Percentiles rank a stretch among this genome's conserved stretches.
phyloP scores from a whole-genome alignment of 306 rosid species.

The Pterocarpus santalinus region DNA sequence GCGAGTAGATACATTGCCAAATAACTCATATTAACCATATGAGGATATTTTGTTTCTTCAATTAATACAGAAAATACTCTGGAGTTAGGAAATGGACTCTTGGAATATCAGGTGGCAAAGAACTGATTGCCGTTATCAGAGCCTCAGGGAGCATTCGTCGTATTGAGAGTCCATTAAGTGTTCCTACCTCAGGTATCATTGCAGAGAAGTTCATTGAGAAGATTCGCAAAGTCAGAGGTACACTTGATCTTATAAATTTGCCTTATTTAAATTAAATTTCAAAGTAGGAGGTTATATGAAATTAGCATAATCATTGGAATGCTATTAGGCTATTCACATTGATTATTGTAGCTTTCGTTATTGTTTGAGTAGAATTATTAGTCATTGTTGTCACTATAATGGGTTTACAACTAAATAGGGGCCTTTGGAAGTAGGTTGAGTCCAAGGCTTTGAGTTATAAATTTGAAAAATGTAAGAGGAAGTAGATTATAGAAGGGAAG shows the following conservation, averaged over 20 bases:
- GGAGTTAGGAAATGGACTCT: conserved; percentile 81
- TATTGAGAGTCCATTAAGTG: conserved; percentile 63
- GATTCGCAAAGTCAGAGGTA: conserved; percentile 90
- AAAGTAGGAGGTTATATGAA: conserved; percentile 12
- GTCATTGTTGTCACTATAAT: conserved; percentile 23
- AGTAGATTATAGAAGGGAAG: conserved; percentile 38
- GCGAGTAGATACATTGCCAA: background rate
- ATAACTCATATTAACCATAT: conserved; percentile 21
- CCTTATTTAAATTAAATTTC: conserved; percentile 28
- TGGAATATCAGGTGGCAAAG: conserved; percentile 85
- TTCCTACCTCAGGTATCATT: conserved; percentile 70
- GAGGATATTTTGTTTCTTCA: conserved; percentile 27
- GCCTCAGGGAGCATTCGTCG: conserved; percentile 94
- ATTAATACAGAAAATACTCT: conserved; percentile 75
- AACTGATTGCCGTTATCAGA: conserved; percentile 87
- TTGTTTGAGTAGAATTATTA: conserved; percentile 12
- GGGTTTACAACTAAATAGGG: background rate
- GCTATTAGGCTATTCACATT: conserved; percentile 8
- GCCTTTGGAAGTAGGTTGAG: background rate
- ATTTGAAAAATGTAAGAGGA: conserved; percentile 9
- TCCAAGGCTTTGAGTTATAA: conserved; percentile 12
- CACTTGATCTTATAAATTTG: conserved; percentile 38
- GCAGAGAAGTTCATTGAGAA: conserved; percentile 92
- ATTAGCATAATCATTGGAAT: conserved; percentile 7
- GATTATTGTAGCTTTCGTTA: background rate